phyloP scores from a whole-genome alignment of 495 filamentous ascomycete genomes.

The Sordaria brevicollis region DNA sequence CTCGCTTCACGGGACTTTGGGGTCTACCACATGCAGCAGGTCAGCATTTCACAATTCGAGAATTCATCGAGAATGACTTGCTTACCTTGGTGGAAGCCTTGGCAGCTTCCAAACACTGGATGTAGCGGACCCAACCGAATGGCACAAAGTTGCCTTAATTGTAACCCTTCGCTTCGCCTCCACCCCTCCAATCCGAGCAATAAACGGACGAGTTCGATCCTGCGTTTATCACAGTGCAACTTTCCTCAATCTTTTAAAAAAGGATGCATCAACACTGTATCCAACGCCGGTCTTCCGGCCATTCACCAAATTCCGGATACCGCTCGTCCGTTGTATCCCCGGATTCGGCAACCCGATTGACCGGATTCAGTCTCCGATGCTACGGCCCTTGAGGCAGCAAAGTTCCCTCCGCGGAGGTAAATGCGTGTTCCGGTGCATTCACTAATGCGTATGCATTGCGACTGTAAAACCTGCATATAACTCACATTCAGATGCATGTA shows the following conservation, averaged over 20 bases:
- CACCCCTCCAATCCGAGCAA: neutral
- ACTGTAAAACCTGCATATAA: neutral
- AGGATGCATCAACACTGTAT: too few relatives aligned
- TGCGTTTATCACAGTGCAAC: too few relatives aligned
- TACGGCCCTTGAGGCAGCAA: neutral
- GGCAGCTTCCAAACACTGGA: neutral
- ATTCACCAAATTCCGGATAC: neutral
- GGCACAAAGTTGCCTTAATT: neutral
- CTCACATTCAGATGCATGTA: neutral
- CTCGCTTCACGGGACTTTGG: neutral
- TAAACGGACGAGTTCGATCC: neutral
- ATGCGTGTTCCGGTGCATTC: neutral
- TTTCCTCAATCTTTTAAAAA: too few relatives aligned
- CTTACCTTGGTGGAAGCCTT: neutral
- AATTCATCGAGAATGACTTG: neutral
- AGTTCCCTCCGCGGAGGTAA: neutral
- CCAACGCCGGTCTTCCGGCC: neutral
- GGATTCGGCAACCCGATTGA: neutral
- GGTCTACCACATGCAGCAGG: neutral
- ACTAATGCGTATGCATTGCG: neutral
- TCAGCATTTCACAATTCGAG: neutral
- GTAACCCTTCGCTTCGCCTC: too few relatives aligned
- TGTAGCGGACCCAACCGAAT: neutral
- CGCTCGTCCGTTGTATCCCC: neutral
- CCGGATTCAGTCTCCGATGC: neutral